These are phyloP conservation scores for Turnera subulata DNA, from an alignment of 345 rosid species.

Conservation along the genomic window DNA sequence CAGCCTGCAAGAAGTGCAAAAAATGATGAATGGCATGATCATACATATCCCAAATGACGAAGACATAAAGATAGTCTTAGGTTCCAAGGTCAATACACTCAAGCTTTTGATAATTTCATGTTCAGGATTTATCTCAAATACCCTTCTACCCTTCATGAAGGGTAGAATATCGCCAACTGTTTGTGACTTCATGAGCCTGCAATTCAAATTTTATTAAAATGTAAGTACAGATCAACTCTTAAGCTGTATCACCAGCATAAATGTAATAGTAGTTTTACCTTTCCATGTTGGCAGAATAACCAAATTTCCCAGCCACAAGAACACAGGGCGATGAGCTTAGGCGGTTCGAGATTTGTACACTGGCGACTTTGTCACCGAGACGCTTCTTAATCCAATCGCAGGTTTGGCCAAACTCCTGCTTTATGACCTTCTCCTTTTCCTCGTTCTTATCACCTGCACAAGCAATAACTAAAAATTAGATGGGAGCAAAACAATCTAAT, in stretches of 20 bases:
- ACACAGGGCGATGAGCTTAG: slow-evolving; percentile 97
- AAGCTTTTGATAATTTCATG: slow-evolving; percentile 73
- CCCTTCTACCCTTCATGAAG: slow-evolving; percentile 95
- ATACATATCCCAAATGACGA: background rate
- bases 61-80: background rate
- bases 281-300: slow-evolving; percentile 99
- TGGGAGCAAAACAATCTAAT: background rate
- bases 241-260: background rate
- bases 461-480: slow-evolving; percentile 8
- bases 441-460: slow-evolving; percentile 80
- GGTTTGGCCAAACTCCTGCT: slow-evolving; percentile 82
- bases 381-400: slow-evolving; percentile 97
- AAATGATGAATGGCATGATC: background rate
- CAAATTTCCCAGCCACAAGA: slow-evolving; percentile 88
- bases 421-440: slow-evolving; percentile 69
- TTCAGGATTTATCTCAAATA: slow-evolving; percentile 92
- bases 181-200: slow-evolving; percentile 93
- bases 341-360: slow-evolving; percentile 80
- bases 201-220: background rate
- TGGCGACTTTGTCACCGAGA: slow-evolving; percentile 85
- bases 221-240: background rate
- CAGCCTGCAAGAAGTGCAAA: slow-evolving; percentile 48
- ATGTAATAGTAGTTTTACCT: slow-evolving; percentile 37
- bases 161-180: slow-evolving; percentile 72
- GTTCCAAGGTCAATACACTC: slow-evolving; percentile 34